phyloP scores from a whole-genome alignment of 2,329 filamentous ascomycete genomes.

The Exophiala phaeomuriformis region DNA sequence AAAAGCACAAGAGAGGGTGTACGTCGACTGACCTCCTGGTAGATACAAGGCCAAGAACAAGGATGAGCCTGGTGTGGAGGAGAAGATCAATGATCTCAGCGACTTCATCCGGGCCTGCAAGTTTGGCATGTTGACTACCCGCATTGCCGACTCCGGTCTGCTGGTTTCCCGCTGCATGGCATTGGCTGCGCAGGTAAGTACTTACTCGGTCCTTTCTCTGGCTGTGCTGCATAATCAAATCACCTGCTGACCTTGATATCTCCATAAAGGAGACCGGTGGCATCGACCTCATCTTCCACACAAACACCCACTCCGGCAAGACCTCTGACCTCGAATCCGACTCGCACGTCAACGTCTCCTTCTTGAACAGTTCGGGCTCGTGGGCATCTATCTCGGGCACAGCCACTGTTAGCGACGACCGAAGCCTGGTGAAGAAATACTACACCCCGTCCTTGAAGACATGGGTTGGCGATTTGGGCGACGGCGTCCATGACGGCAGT shows the following conservation, averaged over 20 bases:
- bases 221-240: no score
- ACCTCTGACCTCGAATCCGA: constrained; percentile 69
- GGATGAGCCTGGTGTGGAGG: constrained; percentile 61
- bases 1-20: background rate
- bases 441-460: constrained; percentile 69
- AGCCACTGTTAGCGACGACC: constrained; percentile 62
- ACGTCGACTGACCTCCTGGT: constrained; percentile 10
- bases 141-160: constrained; percentile 55
- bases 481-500: constrained; percentile 74
- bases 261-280: constrained; percentile 61
- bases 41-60: constrained; percentile 74
- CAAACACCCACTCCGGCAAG: constrained; percentile 85
- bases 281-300: constrained; percentile 80
- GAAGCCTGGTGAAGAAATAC: constrained; percentile 61
- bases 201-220: constrained; percentile 50
- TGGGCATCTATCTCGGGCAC: constrained; percentile 82
- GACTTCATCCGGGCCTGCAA: constrained; percentile 66
- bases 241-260: no score
- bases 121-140: constrained; percentile 84
- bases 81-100: constrained; percentile 68
- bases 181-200: constrained; percentile 62
- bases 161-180: constrained; percentile 83
- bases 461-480: constrained; percentile 79
- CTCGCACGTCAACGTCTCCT: constrained; percentile 70
- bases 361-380: constrained; percentile 67